Conservation (phyloP, 2,329 filamentous ascomycete species). For the Graphilbum sp. region DNA sequence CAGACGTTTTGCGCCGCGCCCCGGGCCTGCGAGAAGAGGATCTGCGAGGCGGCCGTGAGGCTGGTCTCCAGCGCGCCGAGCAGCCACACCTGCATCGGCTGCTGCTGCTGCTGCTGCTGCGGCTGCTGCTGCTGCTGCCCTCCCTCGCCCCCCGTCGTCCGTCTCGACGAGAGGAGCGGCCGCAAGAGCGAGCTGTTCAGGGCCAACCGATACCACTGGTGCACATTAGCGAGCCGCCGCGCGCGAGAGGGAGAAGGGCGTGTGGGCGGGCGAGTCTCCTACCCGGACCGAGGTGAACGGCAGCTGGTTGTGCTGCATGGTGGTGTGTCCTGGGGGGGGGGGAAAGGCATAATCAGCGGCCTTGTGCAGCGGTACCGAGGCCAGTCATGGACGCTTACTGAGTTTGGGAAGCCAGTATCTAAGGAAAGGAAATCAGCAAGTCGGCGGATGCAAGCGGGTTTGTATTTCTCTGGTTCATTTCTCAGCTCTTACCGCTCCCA, state of each 20-base stretch:
- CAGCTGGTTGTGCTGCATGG: conserved; percentile 2
- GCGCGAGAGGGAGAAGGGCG: no score
- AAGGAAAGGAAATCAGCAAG: no score
- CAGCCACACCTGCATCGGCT: background rate
- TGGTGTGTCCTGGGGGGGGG: background rate
- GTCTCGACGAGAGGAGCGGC: background rate
- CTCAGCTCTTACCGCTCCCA: conserved; percentile 2
- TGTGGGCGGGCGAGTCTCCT: no score
- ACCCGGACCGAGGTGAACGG: conserved; percentile 1
- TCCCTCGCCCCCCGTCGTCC: no score
- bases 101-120: background rate
- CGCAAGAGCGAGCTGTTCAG: background rate
- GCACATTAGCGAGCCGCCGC: background rate
- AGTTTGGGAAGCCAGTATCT: no score
- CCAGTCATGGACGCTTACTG: no score
- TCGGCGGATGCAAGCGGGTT: background rate
- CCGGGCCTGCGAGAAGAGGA: background rate
- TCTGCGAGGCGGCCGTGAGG: background rate
- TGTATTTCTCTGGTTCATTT: background rate
- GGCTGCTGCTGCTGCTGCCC: no score
- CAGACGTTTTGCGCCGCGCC: background rate
- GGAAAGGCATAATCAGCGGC: background rate
- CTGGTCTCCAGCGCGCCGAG: background rate
- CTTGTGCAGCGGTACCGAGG: no score
- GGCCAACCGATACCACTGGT: conserved; percentile 1